Evolutionary conservation across 148 eudicot species (phyloP), one percentile per base, ranked within the genome.

Genomic region (Silene latifolia): DNA sequence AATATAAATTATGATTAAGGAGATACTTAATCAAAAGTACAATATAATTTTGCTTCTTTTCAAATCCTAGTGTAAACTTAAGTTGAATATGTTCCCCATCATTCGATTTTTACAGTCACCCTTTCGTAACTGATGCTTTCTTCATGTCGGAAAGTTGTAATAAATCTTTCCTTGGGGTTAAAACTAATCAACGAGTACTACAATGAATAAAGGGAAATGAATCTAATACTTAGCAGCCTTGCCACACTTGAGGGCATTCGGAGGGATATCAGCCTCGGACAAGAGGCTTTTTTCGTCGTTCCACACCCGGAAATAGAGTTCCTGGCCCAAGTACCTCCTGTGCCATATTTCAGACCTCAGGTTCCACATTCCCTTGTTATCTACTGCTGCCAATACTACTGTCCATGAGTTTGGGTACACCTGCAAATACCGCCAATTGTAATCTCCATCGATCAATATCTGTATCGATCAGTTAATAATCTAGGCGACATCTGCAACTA

Each of bases 331-430:
- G 72, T 92, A 90, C 14, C 82, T 79, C 74, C 98, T 90, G 44
- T 90, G 88, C 98, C 98, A 92, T 20, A 77, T 88, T 74, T 89
- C 83, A 35, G 98, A 90, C 83, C 98, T 87, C 74, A 92, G 78
- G 72, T 92, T 92, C 95, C 97, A 90, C 89, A 90, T 90, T 7
- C 97, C 97, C 82, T 92, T 90, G 87, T 90, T 92, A 77, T 92
- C 98, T 82, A 92, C 27, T 0, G 95, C 83, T 73, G 75, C 88
- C 63, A 88, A 71, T 35, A 92, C 82, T 51, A 85, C 91, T 29
- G 87, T 90, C 95, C 95, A 88, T 27, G 91, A 85, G 7, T 80
- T 76, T 8, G 90, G 95, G 77, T 90, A 92, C 39, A 90, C 97
- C 95, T 92, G 81, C 67, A 76, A 51, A 10, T 27, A 35, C 23